phyloP scores from a whole-genome alignment of 805 yeast genomes.

The Candida palmyrensis region DNA sequence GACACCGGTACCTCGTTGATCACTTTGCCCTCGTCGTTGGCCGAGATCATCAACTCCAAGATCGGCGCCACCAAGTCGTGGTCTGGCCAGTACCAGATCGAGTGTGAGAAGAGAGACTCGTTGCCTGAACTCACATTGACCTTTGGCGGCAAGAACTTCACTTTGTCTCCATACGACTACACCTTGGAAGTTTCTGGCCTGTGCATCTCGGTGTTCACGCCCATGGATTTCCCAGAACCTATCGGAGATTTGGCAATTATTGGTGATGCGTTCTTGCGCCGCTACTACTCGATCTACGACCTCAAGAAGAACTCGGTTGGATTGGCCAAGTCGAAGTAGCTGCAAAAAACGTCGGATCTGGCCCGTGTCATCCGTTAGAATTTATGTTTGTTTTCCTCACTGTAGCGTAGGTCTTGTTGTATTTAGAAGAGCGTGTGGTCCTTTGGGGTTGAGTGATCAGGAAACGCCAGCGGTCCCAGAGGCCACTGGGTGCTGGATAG shows the following conservation, averaged over 20 bases:
- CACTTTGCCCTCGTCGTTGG: slow-evolving; percentile 90
- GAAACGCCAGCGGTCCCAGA: no score
- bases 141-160: slow-evolving; percentile 87
- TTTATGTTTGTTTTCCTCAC: no score
- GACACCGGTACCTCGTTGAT: slow-evolving; percentile 98
- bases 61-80: slow-evolving; percentile 97
- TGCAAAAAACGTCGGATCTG: no score
- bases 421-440: no score
- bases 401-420: no score
- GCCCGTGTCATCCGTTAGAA: no score
- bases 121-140: slow-evolving; percentile 91
- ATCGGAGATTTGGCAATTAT: slow-evolving; percentile 94
- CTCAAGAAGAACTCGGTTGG: slow-evolving; percentile 90
- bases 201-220: slow-evolving; percentile 94
- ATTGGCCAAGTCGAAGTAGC: slow-evolving; percentile 64
- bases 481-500: no score
- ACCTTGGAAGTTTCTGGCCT: slow-evolving; percentile 91
- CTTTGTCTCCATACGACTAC: slow-evolving; percentile 86
- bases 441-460: no score
- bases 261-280: slow-evolving; percentile 97
- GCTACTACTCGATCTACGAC: slow-evolving; percentile 91
- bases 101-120: slow-evolving; percentile 77
- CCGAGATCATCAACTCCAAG: slow-evolving; percentile 91
- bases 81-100: slow-evolving; percentile 95
- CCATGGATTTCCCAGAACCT: slow-evolving; percentile 96